A percentile compares a stretch with the other conserved stretches of the same genome.
Conservation (phyloP, 306 rosid species). For the Vicia faba region DNA sequence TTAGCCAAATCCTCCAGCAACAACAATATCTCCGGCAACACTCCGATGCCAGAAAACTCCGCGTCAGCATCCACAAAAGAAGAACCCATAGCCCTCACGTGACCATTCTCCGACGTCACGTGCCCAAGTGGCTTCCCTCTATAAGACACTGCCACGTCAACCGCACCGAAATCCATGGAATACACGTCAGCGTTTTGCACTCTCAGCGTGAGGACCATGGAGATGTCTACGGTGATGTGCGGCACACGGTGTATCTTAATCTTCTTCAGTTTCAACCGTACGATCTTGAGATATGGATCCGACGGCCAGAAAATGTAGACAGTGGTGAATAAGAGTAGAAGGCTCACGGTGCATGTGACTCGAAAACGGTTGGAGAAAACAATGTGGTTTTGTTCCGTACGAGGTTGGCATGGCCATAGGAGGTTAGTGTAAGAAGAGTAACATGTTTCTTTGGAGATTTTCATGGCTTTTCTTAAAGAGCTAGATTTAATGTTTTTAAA, state of each 20-base stretch:
- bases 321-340: constrained; percentile 30
- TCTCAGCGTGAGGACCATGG: constrained; percentile 51
- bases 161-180: constrained; percentile 51
- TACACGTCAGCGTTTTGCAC: constrained; percentile 63
- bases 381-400: constrained; percentile 39
- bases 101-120: constrained; percentile 54
- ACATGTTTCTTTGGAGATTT: constrained; percentile 36
- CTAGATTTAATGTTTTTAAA: too few relatives aligned
- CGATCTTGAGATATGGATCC: constrained; percentile 60
- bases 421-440: constrained; percentile 39
- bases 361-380: constrained; percentile 41
- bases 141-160: constrained; percentile 68
- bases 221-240: constrained; percentile 58
- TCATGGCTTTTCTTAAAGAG: constrained; percentile 19
- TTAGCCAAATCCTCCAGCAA: constrained; percentile 68
- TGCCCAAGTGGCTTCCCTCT: constrained; percentile 71
- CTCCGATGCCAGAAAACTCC: constrained; percentile 55
- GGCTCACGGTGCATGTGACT: constrained; percentile 29
- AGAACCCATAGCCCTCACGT: constrained; percentile 65
- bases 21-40: constrained; percentile 63
- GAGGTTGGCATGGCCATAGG: constrained; percentile 17
- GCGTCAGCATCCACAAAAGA: constrained; percentile 72
- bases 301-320: constrained; percentile 63
- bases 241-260: constrained; percentile 60
- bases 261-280: constrained; percentile 49